Percentiles rank a stretch among this genome's conserved stretches.
Conservation (phyloP, 129 eudicot species). For the Artemisia annua region DNA sequence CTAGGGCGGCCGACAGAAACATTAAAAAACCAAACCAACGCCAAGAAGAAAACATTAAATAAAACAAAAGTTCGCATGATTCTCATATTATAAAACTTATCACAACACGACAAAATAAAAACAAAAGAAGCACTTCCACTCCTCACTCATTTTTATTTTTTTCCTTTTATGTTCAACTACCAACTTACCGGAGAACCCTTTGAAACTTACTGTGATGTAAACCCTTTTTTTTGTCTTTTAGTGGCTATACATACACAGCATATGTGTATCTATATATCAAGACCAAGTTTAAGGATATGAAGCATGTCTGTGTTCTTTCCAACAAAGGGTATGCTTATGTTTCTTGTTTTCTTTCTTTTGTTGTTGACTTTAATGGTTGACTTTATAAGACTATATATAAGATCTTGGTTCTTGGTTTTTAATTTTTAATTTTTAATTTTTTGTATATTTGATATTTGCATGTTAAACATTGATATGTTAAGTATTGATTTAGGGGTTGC, state of each 20-base stretch:
- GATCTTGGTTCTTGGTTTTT: neutral
- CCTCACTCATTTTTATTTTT: too few species aligned
- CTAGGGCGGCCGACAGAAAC: slow-evolving; percentile 40
- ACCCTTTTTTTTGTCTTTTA: slow-evolving; percentile 25
- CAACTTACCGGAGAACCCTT: slow-evolving; percentile 7
- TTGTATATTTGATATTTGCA: neutral
- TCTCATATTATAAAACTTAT: neutral
- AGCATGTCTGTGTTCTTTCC: slow-evolving; percentile 42
- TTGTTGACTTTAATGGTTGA: slow-evolving; percentile 15
- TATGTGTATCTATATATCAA: too few species aligned
- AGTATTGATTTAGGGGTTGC: neutral
- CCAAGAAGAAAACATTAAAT: too few species aligned
- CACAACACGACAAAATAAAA: slow-evolving; percentile 38
- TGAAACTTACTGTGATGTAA: neutral
- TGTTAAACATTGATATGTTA: neutral
- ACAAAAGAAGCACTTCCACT: neutral
- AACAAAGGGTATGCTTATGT: slow-evolving; percentile 36
- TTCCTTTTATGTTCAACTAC: too few species aligned
- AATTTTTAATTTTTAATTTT: neutral
- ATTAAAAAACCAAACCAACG: neutral
- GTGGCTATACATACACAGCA: neutral
- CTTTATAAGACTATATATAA: neutral
- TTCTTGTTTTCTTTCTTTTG: neutral
- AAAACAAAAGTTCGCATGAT: slow-evolving; percentile 35
- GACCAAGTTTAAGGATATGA: slow-evolving; percentile 30